Evolutionary conservation across 345 rosid genomes (phyloP).

Genomic region (Arabidopsis arenosa): DNA sequence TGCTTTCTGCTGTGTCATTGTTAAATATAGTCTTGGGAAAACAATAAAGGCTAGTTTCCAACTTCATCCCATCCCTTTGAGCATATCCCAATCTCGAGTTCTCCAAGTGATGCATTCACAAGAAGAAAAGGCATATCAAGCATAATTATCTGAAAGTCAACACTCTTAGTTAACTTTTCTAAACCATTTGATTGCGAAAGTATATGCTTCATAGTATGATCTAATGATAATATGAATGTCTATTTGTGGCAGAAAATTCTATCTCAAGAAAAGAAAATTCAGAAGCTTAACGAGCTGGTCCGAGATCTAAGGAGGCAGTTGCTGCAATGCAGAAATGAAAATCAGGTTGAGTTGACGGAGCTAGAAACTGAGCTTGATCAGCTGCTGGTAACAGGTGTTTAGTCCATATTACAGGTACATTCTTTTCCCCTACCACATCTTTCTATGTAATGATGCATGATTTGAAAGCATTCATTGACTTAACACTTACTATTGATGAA

Average conservation of each 20-base stretch:
- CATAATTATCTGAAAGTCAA: not conserved
- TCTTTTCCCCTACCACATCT: slow-evolving; percentile 3
- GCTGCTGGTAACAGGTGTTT: slow-evolving; percentile 54
- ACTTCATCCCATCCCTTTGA: not conserved
- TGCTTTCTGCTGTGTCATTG: too few relatives aligned
- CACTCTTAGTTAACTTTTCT: not conserved
- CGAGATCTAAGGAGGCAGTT: slow-evolving; percentile 61
- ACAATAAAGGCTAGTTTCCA: not conserved
- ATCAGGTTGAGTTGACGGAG: slow-evolving; percentile 51
- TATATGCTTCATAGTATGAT: slow-evolving; percentile 13
- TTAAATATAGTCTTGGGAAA: not conserved
- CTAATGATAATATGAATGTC: not conserved
- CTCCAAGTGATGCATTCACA: not conserved
- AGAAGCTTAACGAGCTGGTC: slow-evolving; percentile 65
- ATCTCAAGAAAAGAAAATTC: slow-evolving; percentile 73
- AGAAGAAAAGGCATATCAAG: not conserved
- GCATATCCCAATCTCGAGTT: not conserved
- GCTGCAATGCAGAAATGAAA: slow-evolving; percentile 58
- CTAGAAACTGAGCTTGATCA: slow-evolving; percentile 55
- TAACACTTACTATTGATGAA: slow-evolving; percentile 12
- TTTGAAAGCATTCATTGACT: not conserved
- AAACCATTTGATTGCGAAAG: not conserved
- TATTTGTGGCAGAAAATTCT: slow-evolving; percentile 62
- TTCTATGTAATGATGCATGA: slow-evolving; percentile 4
- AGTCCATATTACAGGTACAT: slow-evolving; percentile 39